Conservation (phyloP, 441 rosid genomes). For the Erodium texanum region DNA sequence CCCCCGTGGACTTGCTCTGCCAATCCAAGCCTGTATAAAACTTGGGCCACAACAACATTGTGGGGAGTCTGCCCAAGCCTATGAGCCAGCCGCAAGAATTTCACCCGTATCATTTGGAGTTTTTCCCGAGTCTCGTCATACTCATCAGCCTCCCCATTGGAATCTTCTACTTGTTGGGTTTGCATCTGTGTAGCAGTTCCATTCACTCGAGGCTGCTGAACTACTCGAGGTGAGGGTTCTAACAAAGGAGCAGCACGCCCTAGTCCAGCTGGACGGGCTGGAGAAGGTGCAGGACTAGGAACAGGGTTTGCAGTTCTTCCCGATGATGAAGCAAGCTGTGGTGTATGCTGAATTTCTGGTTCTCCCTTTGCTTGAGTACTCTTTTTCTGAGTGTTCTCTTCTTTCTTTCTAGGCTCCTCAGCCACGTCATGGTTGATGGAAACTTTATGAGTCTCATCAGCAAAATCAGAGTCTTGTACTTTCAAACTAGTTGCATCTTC, state of each 20-base stretch:
- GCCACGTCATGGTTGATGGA: too few species aligned
- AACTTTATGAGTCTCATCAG: background rate
- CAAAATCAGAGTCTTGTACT: too few species aligned
- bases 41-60: constrained; percentile 97
- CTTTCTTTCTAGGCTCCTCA: too few species aligned
- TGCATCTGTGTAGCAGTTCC: constrained; percentile 49
- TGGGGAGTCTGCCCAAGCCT: constrained; percentile 98
- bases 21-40: constrained; percentile 81
- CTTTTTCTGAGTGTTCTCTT: constrained; percentile 8
- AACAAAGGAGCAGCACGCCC: constrained; percentile 74
- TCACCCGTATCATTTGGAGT: constrained; percentile 94
- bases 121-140: constrained; percentile 88
- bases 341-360: background rate
- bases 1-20: constrained; percentile 99
- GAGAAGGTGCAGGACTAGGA: constrained; percentile 19
- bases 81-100: constrained; percentile 87
- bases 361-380: too few species aligned
- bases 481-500: too few species aligned
- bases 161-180: constrained; percentile 59
- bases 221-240: constrained; percentile 62
- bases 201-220: constrained; percentile 71
- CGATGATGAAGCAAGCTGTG: constrained; percentile 30
- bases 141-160: constrained; percentile 64
- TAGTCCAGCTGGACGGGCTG: constrained; percentile 78
- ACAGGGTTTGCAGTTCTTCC: constrained; percentile 35